These are phyloP conservation scores for Heritiera littoralis DNA, from an alignment of 345 rosid species.

Conservation along the genomic window DNA sequence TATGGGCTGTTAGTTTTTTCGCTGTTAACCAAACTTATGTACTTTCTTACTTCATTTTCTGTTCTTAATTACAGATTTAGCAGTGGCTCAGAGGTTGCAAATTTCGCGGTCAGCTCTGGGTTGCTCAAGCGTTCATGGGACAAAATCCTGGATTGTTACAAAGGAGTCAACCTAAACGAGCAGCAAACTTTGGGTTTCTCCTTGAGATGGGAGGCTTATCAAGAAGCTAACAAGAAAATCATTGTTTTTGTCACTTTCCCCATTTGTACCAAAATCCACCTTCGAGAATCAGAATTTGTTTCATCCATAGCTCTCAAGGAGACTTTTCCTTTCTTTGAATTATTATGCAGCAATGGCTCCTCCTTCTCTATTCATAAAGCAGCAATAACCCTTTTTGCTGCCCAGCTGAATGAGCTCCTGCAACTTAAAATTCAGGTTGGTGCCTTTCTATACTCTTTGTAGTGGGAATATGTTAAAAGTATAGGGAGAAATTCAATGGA, in stretches of 20 bases:
- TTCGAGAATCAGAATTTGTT: conserved; percentile 26
- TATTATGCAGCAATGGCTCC: conserved; percentile 37
- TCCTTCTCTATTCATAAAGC: conserved; percentile 42
- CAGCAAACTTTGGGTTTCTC: conserved; percentile 7
- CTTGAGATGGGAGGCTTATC: conserved; percentile 22
- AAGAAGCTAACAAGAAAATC: conserved; percentile 20
- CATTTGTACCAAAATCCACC: conserved; percentile 5
- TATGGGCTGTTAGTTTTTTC: too few relatives aligned
- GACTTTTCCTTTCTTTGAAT: conserved; percentile 32
- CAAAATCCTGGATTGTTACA: conserved; percentile 31
- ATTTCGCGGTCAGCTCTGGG: conserved; percentile 48
- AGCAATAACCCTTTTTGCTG: conserved; percentile 43
- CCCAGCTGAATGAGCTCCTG: conserved; percentile 31
- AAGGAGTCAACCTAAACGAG: conserved; percentile 19
- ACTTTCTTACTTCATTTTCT: not conserved
- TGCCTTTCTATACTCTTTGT: not conserved
- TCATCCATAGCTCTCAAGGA: conserved; percentile 31
- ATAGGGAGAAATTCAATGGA: too few relatives aligned
- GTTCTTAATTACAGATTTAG: conserved; percentile 33
- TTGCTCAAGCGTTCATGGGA: conserved; percentile 42
- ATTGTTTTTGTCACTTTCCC: conserved; percentile 49
- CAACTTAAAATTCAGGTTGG: conserved; percentile 45
- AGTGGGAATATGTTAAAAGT: conserved; percentile 11
- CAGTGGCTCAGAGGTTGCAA: conserved; percentile 46
- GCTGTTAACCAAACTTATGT: not conserved